phyloP scores from a whole-genome alignment of 345 rosid genomes.

The Lumnitzera racemosa region DNA sequence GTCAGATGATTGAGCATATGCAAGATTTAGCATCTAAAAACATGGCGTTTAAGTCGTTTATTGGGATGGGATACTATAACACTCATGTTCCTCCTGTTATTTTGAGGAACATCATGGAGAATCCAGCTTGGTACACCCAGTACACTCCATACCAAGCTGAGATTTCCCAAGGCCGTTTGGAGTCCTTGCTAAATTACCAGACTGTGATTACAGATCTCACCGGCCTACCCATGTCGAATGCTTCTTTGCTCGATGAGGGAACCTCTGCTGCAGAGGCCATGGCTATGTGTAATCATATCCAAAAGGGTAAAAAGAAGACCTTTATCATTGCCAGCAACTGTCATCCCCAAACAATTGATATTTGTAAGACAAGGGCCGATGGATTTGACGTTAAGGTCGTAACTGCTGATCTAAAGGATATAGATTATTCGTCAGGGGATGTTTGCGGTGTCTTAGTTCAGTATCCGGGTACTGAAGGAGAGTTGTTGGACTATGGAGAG shows the following conservation, averaged over 20 bases:
- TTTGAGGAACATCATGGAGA: conserved; percentile 90
- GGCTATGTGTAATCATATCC: conserved; percentile 96
- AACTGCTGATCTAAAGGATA: conserved; percentile 64
- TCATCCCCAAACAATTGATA: conserved; percentile 92
- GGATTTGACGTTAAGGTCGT: conserved; percentile 81
- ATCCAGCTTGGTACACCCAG: conserved; percentile 98
- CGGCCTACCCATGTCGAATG: conserved; percentile 91
- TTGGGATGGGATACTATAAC: conserved; percentile 94
- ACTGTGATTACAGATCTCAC: conserved; percentile 87
- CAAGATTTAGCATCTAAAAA: conserved; percentile 62
- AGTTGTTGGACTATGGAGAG: conserved; percentile 78
- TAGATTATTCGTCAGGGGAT: conserved; percentile 70
- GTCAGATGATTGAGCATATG: conserved; percentile 86
- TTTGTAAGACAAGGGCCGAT: conserved; percentile 84
- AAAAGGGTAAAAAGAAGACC: conserved; percentile 88
- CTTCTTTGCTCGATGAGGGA: conserved; percentile 92
- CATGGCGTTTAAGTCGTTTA: conserved; percentile 75
- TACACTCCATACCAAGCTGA: conserved; percentile 98
- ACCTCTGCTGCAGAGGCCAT: conserved; percentile 99
- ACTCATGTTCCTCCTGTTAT: conserved; percentile 89
- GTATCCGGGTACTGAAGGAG: conserved; percentile 96
- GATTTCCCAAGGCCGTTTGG: conserved; percentile 90
- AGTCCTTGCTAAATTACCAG: conserved; percentile 84
- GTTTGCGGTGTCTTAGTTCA: conserved; percentile 97
- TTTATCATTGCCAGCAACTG: conserved; percentile 77